Evolutionary conservation across 176 grass and related monocot species (phyloP), one percentile per base, ranked within the genome.

Genomic region (Triticum urartu): DNA sequence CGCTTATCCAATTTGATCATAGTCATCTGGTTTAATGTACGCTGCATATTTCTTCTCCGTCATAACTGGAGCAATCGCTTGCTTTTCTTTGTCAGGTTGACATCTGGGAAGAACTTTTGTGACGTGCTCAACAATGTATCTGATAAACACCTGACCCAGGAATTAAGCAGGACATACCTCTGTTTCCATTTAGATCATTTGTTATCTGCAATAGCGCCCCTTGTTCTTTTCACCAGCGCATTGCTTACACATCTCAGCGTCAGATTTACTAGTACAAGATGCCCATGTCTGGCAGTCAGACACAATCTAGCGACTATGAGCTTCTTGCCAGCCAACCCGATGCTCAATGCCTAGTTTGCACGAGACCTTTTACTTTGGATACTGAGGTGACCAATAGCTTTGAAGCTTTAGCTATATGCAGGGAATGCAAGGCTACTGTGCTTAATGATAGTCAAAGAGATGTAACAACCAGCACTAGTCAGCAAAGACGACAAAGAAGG

Each of bases 301-400:
- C 62, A 6, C 68, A 63, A 14, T 75, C 38, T 12, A 11, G 17
- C n/a, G n/a, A 42, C 65, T 68, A 69, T 76, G 77, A 5, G 5
- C 48, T 63, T 9, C 33, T n/a, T 45, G 9, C 48, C 9, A 48
- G 47, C 14, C 86, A 87, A 47, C 59, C 72, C 60, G 93, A 92
- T 9, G 70, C 81, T 17, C 93, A 89, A 43, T 98, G 96, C 70
- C 86, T 98, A 39, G 85, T 98, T 77, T 98, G 96, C 88, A 89
- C 92, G 20, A 90, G 79, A 13, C 86, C 81, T 56, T 94, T 98
- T 59, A 79, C 86, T 89, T 87, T 98, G 74, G 91, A 93, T 28
- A 36, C 92, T 7, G 86, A 93, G 81, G 73, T 95, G 59, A 86
- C 81, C 21, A 87, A 92, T 59, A 91, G 89, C 83, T 90, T 95